Evolutionary conservation across 2,329 filamentous ascomycete species (phyloP), one percentile per base, ranked within the genome.

Genomic region (Nothopassalora personata): DNA sequence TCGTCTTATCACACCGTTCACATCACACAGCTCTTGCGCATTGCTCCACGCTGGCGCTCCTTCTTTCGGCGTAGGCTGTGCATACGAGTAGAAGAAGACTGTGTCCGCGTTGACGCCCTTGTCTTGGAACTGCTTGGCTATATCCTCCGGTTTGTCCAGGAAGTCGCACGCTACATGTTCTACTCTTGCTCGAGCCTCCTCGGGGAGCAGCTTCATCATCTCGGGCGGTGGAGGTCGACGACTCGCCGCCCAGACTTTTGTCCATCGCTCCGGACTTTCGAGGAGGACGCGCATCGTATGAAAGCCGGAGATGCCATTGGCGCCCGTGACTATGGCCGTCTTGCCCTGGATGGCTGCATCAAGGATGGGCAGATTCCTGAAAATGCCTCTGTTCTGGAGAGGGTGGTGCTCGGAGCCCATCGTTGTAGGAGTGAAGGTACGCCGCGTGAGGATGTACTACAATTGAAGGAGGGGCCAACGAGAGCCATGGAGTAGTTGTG

Each of bases 31-130:
- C 63, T 81, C 77, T 15, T 82, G 76, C 1, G 77, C 78, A 66
- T 81, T 77, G 19, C 75, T 76, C 79, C 80, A 82, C 15, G 78
- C 68, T 1, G 72, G 68, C 11, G 71, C 70, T 0, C 76, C 76
- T 13, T 74, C 70, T 54, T 78, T 77, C 1, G 79, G 79, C 36
- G 73, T 69, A 1, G 76, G 76, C 65, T 83, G 81, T 5, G 80
- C 70, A 70, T 83, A 83, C 1, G 79, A 79, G 59, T 79, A 83
- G 70, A 81, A 83, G 67, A 82, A 83, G 9, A 81, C 71, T 57
- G 80, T 76, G 60, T 78, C 76, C 1, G 68, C 61, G n/a, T 49
- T 63, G 4, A 77, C 72, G 0, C 67, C 67, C 34, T 72, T 73
- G 31, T 71, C 66, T 57, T 70, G 71, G 48, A 77, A 53, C 3